Evolutionary conservation across 306 rosid genomes (phyloP).

Genomic region (Cicer judaicum): DNA sequence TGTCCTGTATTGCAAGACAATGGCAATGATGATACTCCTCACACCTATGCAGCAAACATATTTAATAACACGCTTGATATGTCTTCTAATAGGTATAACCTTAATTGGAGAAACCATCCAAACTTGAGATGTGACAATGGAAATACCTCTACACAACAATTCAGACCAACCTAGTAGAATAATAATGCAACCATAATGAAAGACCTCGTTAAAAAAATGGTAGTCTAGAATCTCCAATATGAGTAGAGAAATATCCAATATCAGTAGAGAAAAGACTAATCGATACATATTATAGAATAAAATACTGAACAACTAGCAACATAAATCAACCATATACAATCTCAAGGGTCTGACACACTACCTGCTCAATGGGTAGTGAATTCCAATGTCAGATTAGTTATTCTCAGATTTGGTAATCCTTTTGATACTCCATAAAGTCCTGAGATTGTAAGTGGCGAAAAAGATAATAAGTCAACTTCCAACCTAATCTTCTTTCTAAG

Average conservation of each 20-base stretch:
- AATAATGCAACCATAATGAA: too few species aligned
- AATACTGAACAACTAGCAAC: neutral
- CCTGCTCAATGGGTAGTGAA: neutral
- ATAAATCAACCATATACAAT: neutral
- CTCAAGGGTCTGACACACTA: neutral
- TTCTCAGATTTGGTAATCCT: too few species aligned
- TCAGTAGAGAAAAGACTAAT: too few species aligned
- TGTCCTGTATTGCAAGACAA: neutral
- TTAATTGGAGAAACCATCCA: neutral
- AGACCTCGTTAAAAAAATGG: neutral
- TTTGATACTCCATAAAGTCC: too few species aligned
- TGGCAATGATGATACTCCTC: neutral
- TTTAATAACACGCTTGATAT: neutral
- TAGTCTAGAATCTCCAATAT: too few species aligned
- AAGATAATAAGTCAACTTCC: too few species aligned
- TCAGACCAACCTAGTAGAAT: too few species aligned
- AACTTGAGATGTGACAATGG: neutral
- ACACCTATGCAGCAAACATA: neutral
- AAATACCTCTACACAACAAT: neutral
- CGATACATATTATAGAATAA: neutral
- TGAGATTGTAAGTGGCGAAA: too few species aligned
- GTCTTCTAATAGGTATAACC: neutral
- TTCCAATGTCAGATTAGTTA: neutral
- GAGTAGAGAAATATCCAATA: too few species aligned
- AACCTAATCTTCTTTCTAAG: too few species aligned